Evolutionary conservation across 2,329 filamentous ascomycete genomes (phyloP).

Genomic region (Hysterium pulicare): DNA sequence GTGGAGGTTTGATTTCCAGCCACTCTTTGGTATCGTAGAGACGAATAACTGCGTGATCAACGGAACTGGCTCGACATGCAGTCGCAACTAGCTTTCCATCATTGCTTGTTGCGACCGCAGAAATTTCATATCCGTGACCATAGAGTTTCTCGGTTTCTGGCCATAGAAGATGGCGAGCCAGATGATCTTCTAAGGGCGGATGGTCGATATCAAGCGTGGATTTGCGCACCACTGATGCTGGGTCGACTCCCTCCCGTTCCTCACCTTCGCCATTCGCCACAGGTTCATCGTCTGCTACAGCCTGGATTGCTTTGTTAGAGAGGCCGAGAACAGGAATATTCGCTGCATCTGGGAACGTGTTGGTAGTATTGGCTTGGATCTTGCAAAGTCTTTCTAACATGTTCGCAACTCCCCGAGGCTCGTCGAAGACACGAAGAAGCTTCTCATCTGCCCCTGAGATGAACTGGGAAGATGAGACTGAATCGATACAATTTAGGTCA

Average conservation of each 20-base stretch:
- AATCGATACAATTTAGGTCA: slow-evolving; percentile 90
- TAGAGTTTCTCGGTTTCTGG: slow-evolving; percentile 96
- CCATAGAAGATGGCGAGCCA: slow-evolving; percentile 89
- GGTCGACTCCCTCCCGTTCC: slow-evolving; percentile 55
- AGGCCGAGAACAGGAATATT: slow-evolving; percentile 93
- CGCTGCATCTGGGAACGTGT: slow-evolving; percentile 72
- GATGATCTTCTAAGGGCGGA: slow-evolving; percentile 84
- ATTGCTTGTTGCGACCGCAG: slow-evolving; percentile 73
- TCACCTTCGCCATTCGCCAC: slow-evolving; percentile 43
- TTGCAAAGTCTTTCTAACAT: slow-evolving; percentile 68
- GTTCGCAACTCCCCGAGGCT: slow-evolving; percentile 77
- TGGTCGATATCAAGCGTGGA: slow-evolving; percentile 64
- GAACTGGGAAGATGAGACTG: slow-evolving; percentile 70
- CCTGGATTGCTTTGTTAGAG: slow-evolving; percentile 84
- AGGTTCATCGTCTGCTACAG: slow-evolving; percentile 39
- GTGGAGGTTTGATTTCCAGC: slow-evolving; percentile 80
- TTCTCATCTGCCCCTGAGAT: slow-evolving; percentile 97
- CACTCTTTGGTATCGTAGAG: slow-evolving; percentile 83
- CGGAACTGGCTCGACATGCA: slow-evolving; percentile 85
- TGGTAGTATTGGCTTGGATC: slow-evolving; percentile 40
- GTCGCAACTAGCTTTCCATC: slow-evolving; percentile 78
- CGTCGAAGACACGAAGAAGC: slow-evolving; percentile 89
- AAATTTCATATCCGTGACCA: slow-evolving; percentile 96
- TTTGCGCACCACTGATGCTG: slow-evolving; percentile 55
- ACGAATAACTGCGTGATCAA: slow-evolving; percentile 91